Base-by-base conservation (phyloP, 1,284 basidiomycete genomes). In the Ceratobasidium sp. region DNA sequence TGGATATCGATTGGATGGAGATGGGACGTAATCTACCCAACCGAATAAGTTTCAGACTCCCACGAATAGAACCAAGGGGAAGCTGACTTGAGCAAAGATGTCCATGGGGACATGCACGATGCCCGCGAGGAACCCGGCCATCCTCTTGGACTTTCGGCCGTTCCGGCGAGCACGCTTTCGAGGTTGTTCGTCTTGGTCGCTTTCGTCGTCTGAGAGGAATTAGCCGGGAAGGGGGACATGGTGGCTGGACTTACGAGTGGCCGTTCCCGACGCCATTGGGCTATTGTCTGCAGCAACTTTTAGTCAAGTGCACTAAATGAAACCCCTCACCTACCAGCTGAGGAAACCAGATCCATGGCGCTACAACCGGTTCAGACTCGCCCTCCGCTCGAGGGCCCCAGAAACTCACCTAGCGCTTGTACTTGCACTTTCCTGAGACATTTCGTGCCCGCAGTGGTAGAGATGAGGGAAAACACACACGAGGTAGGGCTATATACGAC, bases 51-150 rank as follows among this genome's bases (percentile, higher is more conserved):
- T 27, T 27, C 7, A n/a, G 20, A 6, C 4, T 6, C 12, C 25
- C 29, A 43, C 4, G 31, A 12, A 43, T 27, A 29, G 40, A 15
- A 17, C 8, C 10, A 40, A 31, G 10, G 40, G 7, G 20, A 2
- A 7, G 31, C 40, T 27, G 15, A 29, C 56, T 34, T 62, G 49
- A 29, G 38, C 50, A 13, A 65, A 65, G 29, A 65, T 65, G 49
- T 65, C 62, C 62, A 65, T 65, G 15, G 62, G 62, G 27, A 65
- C 50, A 38, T 65, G 49, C 8, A 65, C 40, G 22, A 65, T 65
- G 35, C 62, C 62, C 12, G 49, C 62, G 1, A 65, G 35, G 27
- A 35, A 53, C 2, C 35, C 25, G 12, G 20, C 50, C n/a, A 53
- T 65, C 25, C 50, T 17, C 31, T 65, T 65, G 10, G 3, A 34